phyloP scores from a whole-genome alignment of 2,329 filamentous ascomycete species.

The Penicillium sp. region DNA sequence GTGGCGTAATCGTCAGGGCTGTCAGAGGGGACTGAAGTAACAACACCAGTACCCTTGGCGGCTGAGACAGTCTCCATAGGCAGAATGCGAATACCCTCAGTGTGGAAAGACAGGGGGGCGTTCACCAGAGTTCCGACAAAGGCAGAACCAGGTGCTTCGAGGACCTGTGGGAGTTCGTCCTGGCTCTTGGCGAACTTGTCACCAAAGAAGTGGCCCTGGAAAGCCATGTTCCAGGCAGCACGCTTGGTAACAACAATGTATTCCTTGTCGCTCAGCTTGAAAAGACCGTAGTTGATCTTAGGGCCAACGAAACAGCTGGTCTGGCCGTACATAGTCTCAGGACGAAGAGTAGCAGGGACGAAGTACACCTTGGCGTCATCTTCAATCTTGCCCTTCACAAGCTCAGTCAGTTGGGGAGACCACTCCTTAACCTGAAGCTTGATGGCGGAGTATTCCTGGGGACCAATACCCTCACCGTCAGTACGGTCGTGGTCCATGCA shows the following conservation, averaged over 20 bases:
- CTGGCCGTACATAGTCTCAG: conserved; percentile 99
- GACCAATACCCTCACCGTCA: conserved; percentile 76
- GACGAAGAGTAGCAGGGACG: conserved; percentile 85
- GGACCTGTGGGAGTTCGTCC: conserved; percentile 72
- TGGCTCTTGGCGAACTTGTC: conserved; percentile 58
- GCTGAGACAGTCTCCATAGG: conserved; percentile 94
- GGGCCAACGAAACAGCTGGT: conserved; percentile 94
- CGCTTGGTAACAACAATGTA: conserved; percentile 83
- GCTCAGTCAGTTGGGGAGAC: conserved; percentile 72
- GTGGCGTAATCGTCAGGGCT: conserved; percentile 95
- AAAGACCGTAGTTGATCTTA: conserved; percentile 84
- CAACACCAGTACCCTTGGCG: conserved; percentile 93
- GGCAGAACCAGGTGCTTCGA: conserved; percentile 73
- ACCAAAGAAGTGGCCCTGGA: conserved; percentile 78
- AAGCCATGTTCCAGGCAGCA: conserved; percentile 91
- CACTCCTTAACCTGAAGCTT: conserved; percentile 92
- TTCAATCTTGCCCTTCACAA: conserved; percentile 76
- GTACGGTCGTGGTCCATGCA: conserved; percentile 86
- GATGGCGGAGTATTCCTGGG: conserved; percentile 89
- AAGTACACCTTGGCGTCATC: conserved; percentile 80
- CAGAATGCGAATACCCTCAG: conserved; percentile 79
- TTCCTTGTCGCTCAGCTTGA: conserved; percentile 73
- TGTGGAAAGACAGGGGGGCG: conserved; percentile 85
- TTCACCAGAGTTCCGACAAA: conserved; percentile 86
- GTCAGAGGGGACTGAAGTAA: conserved; percentile 93